Conservation (phyloP, 352 stramenopile genomes). For the Aphanomyces astaci region DNA sequence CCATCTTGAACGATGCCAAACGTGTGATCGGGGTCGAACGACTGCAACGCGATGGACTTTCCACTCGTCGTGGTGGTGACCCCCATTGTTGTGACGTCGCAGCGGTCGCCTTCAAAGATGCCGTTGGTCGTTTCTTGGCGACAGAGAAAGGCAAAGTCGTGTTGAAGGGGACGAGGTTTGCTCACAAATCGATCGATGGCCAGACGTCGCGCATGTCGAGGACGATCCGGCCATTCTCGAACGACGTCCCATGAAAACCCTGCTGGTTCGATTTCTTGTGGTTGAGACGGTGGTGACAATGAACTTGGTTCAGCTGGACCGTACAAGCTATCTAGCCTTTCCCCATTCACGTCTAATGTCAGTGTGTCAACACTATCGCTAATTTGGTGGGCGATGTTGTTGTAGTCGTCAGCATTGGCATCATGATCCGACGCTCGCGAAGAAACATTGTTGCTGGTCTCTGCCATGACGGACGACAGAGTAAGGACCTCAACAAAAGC, state of each 20-base stretch:
- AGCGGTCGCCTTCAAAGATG: slow-evolving; percentile 16
- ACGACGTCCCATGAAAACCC: not conserved
- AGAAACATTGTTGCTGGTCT: no score
- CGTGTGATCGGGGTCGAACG: not conserved
- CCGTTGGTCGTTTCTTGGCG: not conserved
- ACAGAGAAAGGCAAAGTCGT: not conserved
- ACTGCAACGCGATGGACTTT: slow-evolving; percentile 10
- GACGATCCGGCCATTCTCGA: slow-evolving; percentile 8
- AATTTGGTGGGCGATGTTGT: no score
- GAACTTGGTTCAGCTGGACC: not conserved
- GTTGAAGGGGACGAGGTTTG: not conserved
- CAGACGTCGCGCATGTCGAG: not conserved
- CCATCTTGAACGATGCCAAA: slow-evolving; percentile 9
- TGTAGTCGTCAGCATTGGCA: no score
- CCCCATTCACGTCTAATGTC: no score
- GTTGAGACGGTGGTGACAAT: not conserved
- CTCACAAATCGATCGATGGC: not conserved
- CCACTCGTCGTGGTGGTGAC: slow-evolving; percentile 3
- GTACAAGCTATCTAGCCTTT: no score
- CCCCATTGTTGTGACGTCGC: not conserved
- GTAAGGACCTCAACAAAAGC: no score
- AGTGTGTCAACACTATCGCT: no score
- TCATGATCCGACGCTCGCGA: no score
- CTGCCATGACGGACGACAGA: no score
- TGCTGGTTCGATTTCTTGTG: not conserved